phyloP scores from a whole-genome alignment of 768 basidiomycete genomes.

The Trametes elegans region DNA sequence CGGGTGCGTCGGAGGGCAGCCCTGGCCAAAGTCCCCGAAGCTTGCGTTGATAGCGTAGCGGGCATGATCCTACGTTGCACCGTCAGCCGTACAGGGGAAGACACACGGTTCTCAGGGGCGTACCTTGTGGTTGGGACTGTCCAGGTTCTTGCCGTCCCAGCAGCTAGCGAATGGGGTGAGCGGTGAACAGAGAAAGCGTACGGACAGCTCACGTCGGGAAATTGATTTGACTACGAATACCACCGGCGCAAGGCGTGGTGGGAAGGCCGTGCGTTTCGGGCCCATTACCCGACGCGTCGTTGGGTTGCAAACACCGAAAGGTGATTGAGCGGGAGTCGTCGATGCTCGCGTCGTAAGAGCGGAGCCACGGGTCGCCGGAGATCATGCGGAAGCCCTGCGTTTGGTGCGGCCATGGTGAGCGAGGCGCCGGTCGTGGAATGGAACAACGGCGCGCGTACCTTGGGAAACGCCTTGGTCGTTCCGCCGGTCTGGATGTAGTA shows the following conservation, averaged over 20 bases:
- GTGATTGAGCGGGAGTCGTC: constrained; percentile 21
- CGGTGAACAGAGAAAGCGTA: not conserved
- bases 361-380: constrained; percentile 26
- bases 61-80: constrained; percentile 30
- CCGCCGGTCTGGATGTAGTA: constrained; percentile 4
- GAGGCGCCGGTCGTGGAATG: no score
- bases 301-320: constrained; percentile 36
- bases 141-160: constrained; percentile 33
- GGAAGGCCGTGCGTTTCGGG: constrained; percentile 25
- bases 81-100: not conserved
- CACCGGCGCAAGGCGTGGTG: constrained; percentile 18
- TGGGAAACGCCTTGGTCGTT: constrained; percentile 17
- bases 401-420: not conserved
- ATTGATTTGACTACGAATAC: constrained; percentile 25
- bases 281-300: constrained; percentile 27
- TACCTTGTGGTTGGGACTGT: not conserved
- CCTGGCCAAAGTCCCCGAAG: constrained; percentile 40
- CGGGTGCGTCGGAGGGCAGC: constrained; percentile 36
- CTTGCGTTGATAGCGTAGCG: constrained; percentile 42
- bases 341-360: constrained; percentile 23
- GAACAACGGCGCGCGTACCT: no score
- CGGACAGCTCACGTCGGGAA: constrained; percentile 26
- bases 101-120: not conserved
- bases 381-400: constrained; percentile 23
- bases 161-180: constrained; percentile 20